A percentile compares a stretch with the other conserved stretches of the same genome.
phyloP scores from a whole-genome alignment of 2,329 filamentous ascomycete genomes.

The Ophiostoma pallidulum region DNA sequence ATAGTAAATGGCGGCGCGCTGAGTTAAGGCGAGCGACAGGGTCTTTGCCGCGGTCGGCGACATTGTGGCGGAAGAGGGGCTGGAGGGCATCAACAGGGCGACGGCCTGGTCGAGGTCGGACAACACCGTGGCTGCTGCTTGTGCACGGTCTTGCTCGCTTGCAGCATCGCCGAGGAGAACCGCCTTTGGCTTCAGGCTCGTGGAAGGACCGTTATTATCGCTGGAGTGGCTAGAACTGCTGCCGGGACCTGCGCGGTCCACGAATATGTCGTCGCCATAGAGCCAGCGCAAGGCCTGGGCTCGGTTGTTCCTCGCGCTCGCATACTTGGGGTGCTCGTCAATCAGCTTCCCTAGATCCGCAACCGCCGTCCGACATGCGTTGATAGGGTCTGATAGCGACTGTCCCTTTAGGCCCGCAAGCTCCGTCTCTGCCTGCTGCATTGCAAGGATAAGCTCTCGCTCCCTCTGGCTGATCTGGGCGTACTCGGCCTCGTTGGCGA shows the following conservation, averaged over 20 bases:
- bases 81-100: constrained; percentile 45
- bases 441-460: constrained; percentile 41
- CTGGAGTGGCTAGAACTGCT: too few relatives aligned
- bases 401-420: constrained; percentile 33
- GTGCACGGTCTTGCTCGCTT: constrained; percentile 22
- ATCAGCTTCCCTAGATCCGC: constrained; percentile 47
- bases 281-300: constrained; percentile 56
- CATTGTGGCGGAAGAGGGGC: constrained; percentile 44
- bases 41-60: constrained; percentile 57
- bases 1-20: constrained; percentile 57
- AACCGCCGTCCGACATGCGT: constrained; percentile 39
- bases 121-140: constrained; percentile 28
- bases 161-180: constrained; percentile 28
- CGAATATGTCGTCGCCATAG: constrained; percentile 51
- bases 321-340: constrained; percentile 51
- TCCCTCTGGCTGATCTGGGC: constrained; percentile 41
- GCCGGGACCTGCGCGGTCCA: constrained; percentile 21
- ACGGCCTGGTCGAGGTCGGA: constrained; percentile 51
- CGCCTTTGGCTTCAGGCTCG: too few relatives aligned
- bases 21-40: constrained; percentile 61
- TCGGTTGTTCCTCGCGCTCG: constrained; percentile 65
- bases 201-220: too few relatives aligned
- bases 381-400: constrained; percentile 25
- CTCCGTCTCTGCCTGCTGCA: constrained; percentile 47
- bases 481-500: constrained; percentile 43